Evolutionary conservation across 306 rosid species (phyloP).

Genomic region (Medicago ruthenica): DNA sequence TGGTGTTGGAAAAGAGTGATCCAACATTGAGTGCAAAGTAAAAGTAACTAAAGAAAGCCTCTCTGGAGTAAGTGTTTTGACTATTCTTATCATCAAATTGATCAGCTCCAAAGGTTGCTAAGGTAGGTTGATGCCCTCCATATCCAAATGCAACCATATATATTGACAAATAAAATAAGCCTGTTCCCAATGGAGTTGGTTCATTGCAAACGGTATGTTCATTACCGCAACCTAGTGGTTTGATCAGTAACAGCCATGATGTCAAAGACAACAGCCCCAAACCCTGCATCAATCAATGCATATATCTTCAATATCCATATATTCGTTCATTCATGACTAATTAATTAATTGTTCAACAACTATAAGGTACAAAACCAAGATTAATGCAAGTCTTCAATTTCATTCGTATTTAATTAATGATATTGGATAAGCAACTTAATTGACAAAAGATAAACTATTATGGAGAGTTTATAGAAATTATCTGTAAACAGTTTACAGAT

Average conservation of each 20-base stretch:
- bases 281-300: conserved; percentile 43
- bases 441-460: no score
- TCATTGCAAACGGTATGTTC: conserved; percentile 39
- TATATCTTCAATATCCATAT: not conserved
- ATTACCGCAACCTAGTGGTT: conserved; percentile 57
- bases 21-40: conserved; percentile 70
- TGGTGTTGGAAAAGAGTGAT: conserved; percentile 64
- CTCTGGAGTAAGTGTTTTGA: conserved; percentile 29
- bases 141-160: conserved; percentile 67
- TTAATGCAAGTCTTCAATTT: no score
- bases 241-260: conserved; percentile 48
- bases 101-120: conserved; percentile 71
- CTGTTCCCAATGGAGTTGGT: conserved; percentile 43
- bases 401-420: no score
- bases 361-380: not conserved
- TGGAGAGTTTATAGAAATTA: no score
- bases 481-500: no score
- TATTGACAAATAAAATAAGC: conserved; percentile 55
- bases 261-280: conserved; percentile 57
- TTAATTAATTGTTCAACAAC: not conserved
- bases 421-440: no score
- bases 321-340: not conserved
- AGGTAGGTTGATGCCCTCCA: conserved; percentile 72
- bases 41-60: conserved; percentile 58
- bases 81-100: conserved; percentile 52